Base-by-base conservation (phyloP, 495 filamentous ascomycete species). In the Poronia punctata region DNA sequence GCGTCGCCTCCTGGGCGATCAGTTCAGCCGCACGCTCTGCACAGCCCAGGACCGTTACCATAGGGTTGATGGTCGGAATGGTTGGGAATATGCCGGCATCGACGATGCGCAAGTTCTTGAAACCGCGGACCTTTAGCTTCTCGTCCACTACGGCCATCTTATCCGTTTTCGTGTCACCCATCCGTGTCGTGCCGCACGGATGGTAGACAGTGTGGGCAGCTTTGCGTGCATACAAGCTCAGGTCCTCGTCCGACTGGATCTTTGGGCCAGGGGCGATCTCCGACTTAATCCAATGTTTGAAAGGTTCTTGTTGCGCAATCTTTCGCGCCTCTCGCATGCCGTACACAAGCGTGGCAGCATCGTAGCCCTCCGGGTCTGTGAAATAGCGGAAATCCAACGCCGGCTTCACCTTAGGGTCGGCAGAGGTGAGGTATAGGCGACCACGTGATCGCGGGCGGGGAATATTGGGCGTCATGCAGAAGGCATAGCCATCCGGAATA, bases 401-500 rank as follows among this genome's bases (percentile, higher is more conserved):
- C 12, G 86, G 86, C 57, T 89, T 88, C 47, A 84, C 76, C 26
- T 53, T 69, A 0, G 84, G 83, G 52, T 88, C 80, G 5, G 74
- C 59, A 17, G 78, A 82, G 21, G 78, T 84, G 36, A 92, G 70
- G 57, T 79, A 88, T 20, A 92, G 53, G 24, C 76, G 72, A 35
- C 86, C 86, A 17, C 79, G 73, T 19, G 79, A 84, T n/a, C 82
- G 74, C 12, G 86, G 82, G 4, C 84, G 80, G 5, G 86, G 86
- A 50, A 89, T 92, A 62, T 92, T 92, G 46, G 86, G 86, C 34
- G 85, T 89, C 84, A 92, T 88, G 74, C 85, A 89, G 64, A 92
- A 92, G 38, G 85, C 85, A 53, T 88, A 76, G 21, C 80, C 66
- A 20, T 83, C 82, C 12, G 65, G 68, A 51, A 84, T 74, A 19